These are phyloP conservation scores for Bolboschoenoplectus hybrid DNA, from an alignment of 202 grass and related monocot genomes.

Conservation along the genomic window DNA sequence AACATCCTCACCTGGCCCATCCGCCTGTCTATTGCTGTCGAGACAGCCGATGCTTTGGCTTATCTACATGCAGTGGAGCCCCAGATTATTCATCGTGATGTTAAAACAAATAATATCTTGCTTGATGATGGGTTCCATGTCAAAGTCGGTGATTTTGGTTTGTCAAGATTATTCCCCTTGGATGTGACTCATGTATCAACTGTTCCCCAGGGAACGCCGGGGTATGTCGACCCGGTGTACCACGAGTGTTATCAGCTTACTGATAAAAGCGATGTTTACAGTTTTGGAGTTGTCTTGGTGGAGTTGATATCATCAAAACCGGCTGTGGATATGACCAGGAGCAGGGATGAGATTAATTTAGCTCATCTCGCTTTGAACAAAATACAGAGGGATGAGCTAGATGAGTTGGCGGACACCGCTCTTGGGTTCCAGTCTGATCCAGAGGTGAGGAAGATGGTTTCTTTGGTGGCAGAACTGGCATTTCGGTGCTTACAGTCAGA, in stretches of 20 bases:
- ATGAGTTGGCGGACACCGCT: constrained; percentile 57
- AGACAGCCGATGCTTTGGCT: constrained; percentile 73
- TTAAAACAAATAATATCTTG: constrained; percentile 91
- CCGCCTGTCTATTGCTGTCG: constrained; percentile 75
- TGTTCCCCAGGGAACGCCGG: constrained; percentile 88
- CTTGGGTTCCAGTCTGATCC: constrained; percentile 52
- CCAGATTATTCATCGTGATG: constrained; percentile 81
- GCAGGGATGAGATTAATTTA: constrained; percentile 71
- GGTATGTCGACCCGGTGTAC: constrained; percentile 89
- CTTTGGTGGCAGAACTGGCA: constrained; percentile 64
- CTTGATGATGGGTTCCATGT: constrained; percentile 79
- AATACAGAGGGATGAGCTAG: constrained; percentile 66
- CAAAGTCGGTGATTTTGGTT: constrained; percentile 83
- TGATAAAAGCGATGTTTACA: constrained; percentile 93
- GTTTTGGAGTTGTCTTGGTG: constrained; percentile 80
- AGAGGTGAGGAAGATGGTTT: constrained; percentile 50
- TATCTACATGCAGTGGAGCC: constrained; percentile 71
- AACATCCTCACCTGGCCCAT: constrained; percentile 68
- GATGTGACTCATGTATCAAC: constrained; percentile 91
- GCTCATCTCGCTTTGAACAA: constrained; percentile 66
- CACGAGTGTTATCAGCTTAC: constrained; percentile 91
- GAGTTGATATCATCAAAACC: constrained; percentile 93
- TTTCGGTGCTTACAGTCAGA: constrained; percentile 80
- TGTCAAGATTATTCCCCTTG: constrained; percentile 71
- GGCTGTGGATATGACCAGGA: constrained; percentile 79